Conservation (phyloP, 345 rosid species). For the Linum tenue region DNA sequence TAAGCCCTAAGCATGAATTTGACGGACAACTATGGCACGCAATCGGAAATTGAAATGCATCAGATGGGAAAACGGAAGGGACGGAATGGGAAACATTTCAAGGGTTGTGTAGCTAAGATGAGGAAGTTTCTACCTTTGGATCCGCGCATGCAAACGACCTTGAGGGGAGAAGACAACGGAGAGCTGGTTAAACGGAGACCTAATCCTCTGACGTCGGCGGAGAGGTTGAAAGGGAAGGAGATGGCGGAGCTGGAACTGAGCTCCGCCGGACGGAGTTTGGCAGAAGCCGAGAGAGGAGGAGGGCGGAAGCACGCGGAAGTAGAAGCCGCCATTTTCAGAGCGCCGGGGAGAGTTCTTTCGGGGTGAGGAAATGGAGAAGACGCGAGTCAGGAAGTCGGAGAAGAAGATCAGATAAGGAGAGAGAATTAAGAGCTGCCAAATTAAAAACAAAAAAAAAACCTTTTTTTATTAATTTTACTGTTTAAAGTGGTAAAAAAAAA, state of each 20-base stretch:
- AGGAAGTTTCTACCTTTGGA: constrained; percentile 31
- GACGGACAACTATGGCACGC: not conserved
- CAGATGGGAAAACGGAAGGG: no score
- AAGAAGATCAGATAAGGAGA: not conserved
- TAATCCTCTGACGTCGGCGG: constrained; percentile 1
- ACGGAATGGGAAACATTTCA: not conserved
- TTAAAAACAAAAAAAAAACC: no score
- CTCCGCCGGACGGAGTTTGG: constrained; percentile 4
- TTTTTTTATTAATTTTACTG: no score
- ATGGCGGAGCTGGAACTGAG: constrained; percentile 15
- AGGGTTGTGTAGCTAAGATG: not conserved
- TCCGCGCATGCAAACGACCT: constrained; percentile 22
- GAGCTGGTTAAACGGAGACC: not conserved
- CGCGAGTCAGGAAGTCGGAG: not conserved
- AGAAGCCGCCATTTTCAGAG: not conserved
- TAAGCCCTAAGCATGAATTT: not conserved
- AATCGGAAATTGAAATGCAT: not conserved
- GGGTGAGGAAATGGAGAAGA: not conserved
- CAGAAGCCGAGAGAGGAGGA: constrained; percentile 9
- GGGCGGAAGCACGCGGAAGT: not conserved
- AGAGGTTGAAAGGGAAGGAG: constrained; percentile 23
- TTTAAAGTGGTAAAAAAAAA: no score
- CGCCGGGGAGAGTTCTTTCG: not conserved
- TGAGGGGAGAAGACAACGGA: constrained; percentile 19
- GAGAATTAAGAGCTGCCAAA: not conserved